Percentiles rank a stretch among this genome's conserved stretches.
Evolutionary conservation across 495 filamentous ascomycete genomes (phyloP).

Genomic region (Penicillium turbatum): DNA sequence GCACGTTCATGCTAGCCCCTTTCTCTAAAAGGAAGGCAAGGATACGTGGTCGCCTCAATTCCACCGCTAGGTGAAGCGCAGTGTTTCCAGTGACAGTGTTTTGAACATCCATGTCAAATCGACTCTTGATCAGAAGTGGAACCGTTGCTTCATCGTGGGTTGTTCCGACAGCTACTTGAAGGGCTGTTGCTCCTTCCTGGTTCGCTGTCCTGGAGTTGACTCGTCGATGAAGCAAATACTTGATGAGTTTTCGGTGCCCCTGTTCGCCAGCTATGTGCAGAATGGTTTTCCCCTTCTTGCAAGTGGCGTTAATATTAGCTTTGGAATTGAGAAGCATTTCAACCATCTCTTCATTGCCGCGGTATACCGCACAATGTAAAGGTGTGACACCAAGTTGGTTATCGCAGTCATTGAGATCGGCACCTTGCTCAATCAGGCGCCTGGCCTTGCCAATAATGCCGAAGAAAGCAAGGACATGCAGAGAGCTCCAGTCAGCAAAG

Average conservation of each 20-base stretch:
- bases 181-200: constrained; percentile 14
- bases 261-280: constrained; percentile 27
- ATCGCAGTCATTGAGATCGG: constrained; percentile 20
- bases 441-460: constrained; percentile 23
- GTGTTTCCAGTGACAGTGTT: constrained; percentile 30
- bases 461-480: constrained; percentile 32
- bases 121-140: constrained; percentile 25
- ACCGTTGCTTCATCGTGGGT: constrained; percentile 28
- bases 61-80: constrained; percentile 32
- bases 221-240: constrained; percentile 14
- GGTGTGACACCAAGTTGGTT: constrained; percentile 23
- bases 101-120: constrained; percentile 23
- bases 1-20: constrained; percentile 21
- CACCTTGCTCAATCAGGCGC: constrained; percentile 31
- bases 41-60: constrained; percentile 25
- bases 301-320: constrained; percentile 23
- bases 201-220: constrained; percentile 20
- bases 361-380: constrained; percentile 36
- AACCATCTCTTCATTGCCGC: constrained; percentile 38
- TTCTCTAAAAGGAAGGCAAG: constrained; percentile 29
- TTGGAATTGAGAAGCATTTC: constrained; percentile 31
- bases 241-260: constrained; percentile 31
- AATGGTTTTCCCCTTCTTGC: constrained; percentile 23
- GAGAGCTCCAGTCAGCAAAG: constrained; percentile 24
- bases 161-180: constrained; percentile 32